phyloP scores from a whole-genome alignment of 805 yeast genomes.

The Limtongia smithiae region DNA sequence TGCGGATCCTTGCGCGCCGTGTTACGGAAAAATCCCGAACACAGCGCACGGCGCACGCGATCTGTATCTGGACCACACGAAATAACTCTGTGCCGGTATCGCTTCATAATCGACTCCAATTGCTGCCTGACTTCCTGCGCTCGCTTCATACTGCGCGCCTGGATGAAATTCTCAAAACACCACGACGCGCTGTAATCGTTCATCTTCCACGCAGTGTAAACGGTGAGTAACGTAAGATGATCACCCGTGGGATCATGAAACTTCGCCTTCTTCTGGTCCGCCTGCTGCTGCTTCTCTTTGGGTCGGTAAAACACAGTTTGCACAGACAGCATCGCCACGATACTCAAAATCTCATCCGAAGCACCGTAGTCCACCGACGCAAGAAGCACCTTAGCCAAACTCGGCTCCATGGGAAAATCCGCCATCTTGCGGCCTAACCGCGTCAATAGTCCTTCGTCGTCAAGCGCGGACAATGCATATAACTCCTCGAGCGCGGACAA shows the following conservation, averaged over 20 bases:
- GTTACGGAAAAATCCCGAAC: slow-evolving; percentile 69
- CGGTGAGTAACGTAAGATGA: slow-evolving; percentile 68
- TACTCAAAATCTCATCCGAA: slow-evolving; percentile 62
- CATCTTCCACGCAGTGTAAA: slow-evolving; percentile 73
- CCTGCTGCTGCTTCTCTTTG: slow-evolving; percentile 56
- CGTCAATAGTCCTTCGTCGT: slow-evolving; percentile 74
- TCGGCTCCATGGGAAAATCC: slow-evolving; percentile 88
- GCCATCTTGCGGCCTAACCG: slow-evolving; percentile 80
- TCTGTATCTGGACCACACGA: slow-evolving; percentile 38
- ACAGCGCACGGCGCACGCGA: slow-evolving; percentile 50
- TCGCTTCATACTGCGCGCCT: slow-evolving; percentile 65
- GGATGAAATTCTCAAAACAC: slow-evolving; percentile 83
- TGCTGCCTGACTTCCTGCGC: slow-evolving; percentile 72
- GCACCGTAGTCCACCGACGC: slow-evolving; percentile 60
- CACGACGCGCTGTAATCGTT: slow-evolving; percentile 66
- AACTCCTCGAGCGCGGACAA: slow-evolving; percentile 73
- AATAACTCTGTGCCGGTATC: slow-evolving; percentile 34
- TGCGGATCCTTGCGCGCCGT: slow-evolving; percentile 64
- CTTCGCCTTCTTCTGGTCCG: slow-evolving; percentile 58
- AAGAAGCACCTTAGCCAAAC: slow-evolving; percentile 72
- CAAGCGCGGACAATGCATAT: slow-evolving; percentile 84
- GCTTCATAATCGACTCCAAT: slow-evolving; percentile 48
- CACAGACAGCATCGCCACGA: slow-evolving; percentile 82
- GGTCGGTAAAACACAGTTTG: slow-evolving; percentile 69
- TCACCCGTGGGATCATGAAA: slow-evolving; percentile 65